A percentile compares a stretch with the other conserved stretches of the same genome.
phyloP scores from a whole-genome alignment of 1,139 yeast genomes.

The Geotrichum restrictum region DNA sequence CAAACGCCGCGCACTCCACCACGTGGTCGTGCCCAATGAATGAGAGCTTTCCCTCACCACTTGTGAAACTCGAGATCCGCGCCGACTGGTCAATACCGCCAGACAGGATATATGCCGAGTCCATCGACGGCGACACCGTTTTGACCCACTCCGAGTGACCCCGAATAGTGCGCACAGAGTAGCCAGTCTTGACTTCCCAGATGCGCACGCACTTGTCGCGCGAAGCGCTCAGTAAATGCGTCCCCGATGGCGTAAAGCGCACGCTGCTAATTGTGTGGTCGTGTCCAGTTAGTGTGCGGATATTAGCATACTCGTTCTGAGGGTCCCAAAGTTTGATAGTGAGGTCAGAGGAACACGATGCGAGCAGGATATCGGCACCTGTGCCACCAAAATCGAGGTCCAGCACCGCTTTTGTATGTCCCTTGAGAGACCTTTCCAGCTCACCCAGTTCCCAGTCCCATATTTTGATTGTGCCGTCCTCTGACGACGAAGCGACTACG shows the following conservation, averaged over 20 bases:
- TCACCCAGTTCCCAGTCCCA: constrained; percentile 75
- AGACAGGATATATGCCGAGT: constrained; percentile 61
- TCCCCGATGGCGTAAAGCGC: constrained; percentile 48
- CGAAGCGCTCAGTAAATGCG: constrained; percentile 62
- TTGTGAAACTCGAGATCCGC: constrained; percentile 55
- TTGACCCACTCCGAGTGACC: constrained; percentile 94
- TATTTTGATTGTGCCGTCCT: constrained; percentile 67
- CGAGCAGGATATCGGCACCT: constrained; percentile 33
- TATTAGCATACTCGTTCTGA: constrained; percentile 48
- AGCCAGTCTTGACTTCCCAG: constrained; percentile 76
- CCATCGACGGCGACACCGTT: constrained; percentile 49
- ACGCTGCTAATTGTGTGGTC: constrained; percentile 79
- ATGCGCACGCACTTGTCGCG: constrained; percentile 68
- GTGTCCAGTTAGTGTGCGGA: constrained; percentile 77
- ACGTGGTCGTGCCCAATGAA: constrained; percentile 82
- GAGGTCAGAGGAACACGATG: constrained; percentile 73
- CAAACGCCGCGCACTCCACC: constrained; percentile 65
- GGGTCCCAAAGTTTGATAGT: constrained; percentile 69
- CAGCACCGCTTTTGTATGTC: constrained; percentile 73
- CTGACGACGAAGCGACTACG: constrained; percentile 60
- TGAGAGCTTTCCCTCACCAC: constrained; percentile 66
- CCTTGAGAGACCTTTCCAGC: constrained; percentile 64
- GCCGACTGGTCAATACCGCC: constrained; percentile 81
- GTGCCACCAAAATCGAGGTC: constrained; percentile 48
- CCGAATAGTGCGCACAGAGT: constrained; percentile 58